Conservation (phyloP, 805 yeast genomes). For the Pichia cephalocereana region DNA sequence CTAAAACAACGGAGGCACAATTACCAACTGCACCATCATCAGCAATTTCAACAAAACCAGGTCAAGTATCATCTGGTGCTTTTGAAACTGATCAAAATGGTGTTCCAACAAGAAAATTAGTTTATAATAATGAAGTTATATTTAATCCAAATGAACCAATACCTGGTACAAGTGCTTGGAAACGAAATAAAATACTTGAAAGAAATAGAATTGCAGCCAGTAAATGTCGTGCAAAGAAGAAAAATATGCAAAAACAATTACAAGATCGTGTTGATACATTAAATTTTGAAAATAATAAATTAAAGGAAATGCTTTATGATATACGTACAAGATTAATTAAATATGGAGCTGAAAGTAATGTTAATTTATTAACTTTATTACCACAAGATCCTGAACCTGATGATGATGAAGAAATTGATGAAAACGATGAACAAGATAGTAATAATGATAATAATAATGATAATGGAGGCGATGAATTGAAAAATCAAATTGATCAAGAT, state of each 20-base stretch:
- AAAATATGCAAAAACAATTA: slow-evolving; percentile 60
- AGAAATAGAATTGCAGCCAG: slow-evolving; percentile 93
- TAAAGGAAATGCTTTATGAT: slow-evolving; percentile 25
- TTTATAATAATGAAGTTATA: slow-evolving; percentile 47
- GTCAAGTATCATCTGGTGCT: not conserved
- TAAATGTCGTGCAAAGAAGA: slow-evolving; percentile 90
- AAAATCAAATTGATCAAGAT: not conserved
- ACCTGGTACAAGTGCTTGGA: slow-evolving; percentile 61
- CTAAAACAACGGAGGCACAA: too few species aligned
- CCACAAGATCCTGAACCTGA: not conserved
- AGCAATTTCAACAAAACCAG: not conserved
- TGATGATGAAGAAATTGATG: not conserved
- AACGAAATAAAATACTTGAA: slow-evolving; percentile 70
- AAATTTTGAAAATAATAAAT: slow-evolving; percentile 32
- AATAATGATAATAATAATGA: not conserved
- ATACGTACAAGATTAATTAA: not conserved
- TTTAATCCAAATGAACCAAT: slow-evolving; percentile 49
- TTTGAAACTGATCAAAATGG: slow-evolving; percentile 23
- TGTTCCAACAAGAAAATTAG: slow-evolving; percentile 39
- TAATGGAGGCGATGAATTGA: not conserved
- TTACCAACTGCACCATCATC: too few species aligned
- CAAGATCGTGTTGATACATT: slow-evolving; percentile 49
- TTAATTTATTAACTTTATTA: not conserved
- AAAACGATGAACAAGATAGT: not conserved
- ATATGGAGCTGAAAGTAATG: not conserved